Percentiles rank a stretch among this genome's conserved stretches.
These are phyloP conservation scores for Hyphopichia fennica DNA, from an alignment of 1,139 yeast species.

Conservation along the genomic window DNA sequence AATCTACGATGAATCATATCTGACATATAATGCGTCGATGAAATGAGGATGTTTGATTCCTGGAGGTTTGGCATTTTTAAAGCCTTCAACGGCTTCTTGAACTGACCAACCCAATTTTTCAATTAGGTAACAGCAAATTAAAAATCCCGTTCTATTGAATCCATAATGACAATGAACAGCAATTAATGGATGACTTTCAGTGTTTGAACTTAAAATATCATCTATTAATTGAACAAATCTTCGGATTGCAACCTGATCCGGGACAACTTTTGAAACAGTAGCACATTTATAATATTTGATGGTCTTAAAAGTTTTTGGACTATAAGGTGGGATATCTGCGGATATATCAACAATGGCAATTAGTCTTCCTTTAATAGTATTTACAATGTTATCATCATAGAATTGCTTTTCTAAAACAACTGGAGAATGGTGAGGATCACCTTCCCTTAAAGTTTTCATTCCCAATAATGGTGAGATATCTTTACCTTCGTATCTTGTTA, in stretches of 20 bases:
- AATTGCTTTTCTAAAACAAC: slow-evolving; percentile 46
- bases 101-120: slow-evolving; percentile 62
- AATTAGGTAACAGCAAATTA: slow-evolving; percentile 68
- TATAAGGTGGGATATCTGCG: slow-evolving; percentile 75
- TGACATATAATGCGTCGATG: slow-evolving; percentile 67
- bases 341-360: slow-evolving; percentile 70
- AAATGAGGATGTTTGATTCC: slow-evolving; percentile 82
- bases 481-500: slow-evolving; percentile 30
- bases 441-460: slow-evolving; percentile 74
- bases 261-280: slow-evolving; percentile 77
- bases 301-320: slow-evolving; percentile 54
- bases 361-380: slow-evolving; percentile 35
- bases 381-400: slow-evolving; percentile 31
- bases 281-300: slow-evolving; percentile 69
- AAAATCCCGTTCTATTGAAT: slow-evolving; percentile 75
- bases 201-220: slow-evolving; percentile 33
- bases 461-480: slow-evolving; percentile 58
- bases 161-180: slow-evolving; percentile 85
- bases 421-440: slow-evolving; percentile 65
- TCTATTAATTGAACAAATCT: slow-evolving; percentile 57
- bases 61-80: slow-evolving; percentile 58
- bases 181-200: slow-evolving; percentile 36
- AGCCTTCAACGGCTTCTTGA: slow-evolving; percentile 62
- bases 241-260: slow-evolving; percentile 60
- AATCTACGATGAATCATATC: slow-evolving; percentile 42